phyloP scores from a whole-genome alignment of 306 rosid genomes.

The Dalbergia cultrata region DNA sequence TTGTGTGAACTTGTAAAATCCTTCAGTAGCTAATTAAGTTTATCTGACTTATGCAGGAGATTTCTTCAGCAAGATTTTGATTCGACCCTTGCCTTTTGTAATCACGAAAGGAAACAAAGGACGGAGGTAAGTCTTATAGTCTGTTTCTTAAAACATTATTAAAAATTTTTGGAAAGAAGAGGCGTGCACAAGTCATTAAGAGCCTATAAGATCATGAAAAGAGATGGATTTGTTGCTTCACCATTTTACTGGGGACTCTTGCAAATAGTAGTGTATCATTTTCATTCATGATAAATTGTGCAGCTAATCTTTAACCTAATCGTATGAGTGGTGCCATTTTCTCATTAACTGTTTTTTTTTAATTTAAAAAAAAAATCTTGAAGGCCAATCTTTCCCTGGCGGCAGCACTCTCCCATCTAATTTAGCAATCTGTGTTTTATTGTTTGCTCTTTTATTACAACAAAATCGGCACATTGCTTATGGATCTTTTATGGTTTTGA shows the following conservation, averaged over 20 bases:
- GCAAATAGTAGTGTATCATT: not conserved
- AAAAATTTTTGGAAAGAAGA: not conserved
- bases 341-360: not conserved
- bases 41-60: slow-evolving; percentile 71
- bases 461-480: slow-evolving; percentile 1
- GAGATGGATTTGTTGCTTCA: too few species aligned
- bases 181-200: not conserved
- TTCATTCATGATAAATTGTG: not conserved
- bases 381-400: not conserved
- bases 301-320: not conserved
- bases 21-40: not conserved
- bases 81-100: slow-evolving; percentile 84
- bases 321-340: not conserved
- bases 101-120: slow-evolving; percentile 94
- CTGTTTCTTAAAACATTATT: not conserved
- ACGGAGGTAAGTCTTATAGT: slow-evolving; percentile 69
- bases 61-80: slow-evolving; percentile 98
- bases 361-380: not conserved
- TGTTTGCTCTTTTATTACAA: slow-evolving; percentile 5
- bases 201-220: too few species aligned
- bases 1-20: slow-evolving; percentile 6
- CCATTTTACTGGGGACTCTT: too few species aligned
- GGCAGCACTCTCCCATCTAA: not conserved
- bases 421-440: not conserved
- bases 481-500: slow-evolving; percentile 28